Percentiles rank a stretch among this genome's conserved stretches.
These are phyloP conservation scores for Fabrea salina DNA, from an alignment of 169 alveolate species.

Conservation along the genomic window DNA sequence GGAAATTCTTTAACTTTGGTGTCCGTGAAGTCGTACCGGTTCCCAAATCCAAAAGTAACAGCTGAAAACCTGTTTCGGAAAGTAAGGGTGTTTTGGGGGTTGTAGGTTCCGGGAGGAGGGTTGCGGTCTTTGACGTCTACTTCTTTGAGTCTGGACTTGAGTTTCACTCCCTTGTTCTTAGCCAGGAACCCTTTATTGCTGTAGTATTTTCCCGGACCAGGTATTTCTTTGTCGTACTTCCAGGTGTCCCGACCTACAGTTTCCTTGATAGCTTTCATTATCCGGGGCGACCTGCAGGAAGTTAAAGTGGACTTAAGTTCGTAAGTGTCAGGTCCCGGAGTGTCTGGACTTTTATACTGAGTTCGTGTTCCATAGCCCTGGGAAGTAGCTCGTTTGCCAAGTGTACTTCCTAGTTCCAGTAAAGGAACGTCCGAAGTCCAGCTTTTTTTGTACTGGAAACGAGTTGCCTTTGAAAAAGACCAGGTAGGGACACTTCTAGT, in stretches of 20 bases:
- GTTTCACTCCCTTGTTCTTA: background rate
- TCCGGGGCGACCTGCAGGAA: background rate
- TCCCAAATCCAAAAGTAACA: background rate
- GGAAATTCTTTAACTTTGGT: background rate
- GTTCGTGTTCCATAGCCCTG: conserved; percentile 1
- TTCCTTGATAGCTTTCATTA: background rate
- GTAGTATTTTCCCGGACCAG: conserved; percentile 9
- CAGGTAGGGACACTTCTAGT: background rate
- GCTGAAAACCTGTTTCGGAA: background rate
- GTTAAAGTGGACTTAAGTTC: background rate
- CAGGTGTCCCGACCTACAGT: background rate
- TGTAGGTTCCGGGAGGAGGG: background rate
- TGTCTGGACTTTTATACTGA: background rate
- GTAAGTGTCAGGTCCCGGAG: background rate
- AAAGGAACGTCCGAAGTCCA: background rate
- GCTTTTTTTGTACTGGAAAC: background rate
- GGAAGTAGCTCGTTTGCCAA: background rate
- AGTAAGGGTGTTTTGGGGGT: background rate
- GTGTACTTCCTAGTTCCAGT: background rate
- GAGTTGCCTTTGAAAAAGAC: conserved; percentile 12
- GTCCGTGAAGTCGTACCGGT: background rate
- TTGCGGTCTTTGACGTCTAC: background rate
- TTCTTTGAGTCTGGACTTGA: background rate
- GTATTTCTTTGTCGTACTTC: background rate
- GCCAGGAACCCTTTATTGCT: background rate